A percentile compares a stretch with the other conserved stretches of the same genome.
These are phyloP conservation scores for Phytopythium ostracodes DNA, from an alignment of 352 stramenopile genomes.

Conservation along the genomic window DNA sequence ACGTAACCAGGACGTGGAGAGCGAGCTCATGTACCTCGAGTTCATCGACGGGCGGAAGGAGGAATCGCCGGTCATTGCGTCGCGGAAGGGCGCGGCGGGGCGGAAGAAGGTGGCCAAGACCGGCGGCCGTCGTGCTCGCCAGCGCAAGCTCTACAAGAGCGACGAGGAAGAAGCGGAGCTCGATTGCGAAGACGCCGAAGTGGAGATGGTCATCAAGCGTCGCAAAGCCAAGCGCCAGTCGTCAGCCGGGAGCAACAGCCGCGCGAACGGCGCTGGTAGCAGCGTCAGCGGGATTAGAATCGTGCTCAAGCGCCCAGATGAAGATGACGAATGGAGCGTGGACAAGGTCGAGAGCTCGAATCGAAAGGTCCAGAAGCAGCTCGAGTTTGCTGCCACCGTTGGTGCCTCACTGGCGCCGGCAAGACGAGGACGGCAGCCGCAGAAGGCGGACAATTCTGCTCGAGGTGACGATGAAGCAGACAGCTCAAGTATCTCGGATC, in stretches of 20 bases:
- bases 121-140: slow-evolving; percentile 22
- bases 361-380: slow-evolving; percentile 39
- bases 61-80: slow-evolving; percentile 25
- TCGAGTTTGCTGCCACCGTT: slow-evolving; percentile 8
- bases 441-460: neutral
- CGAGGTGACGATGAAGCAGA: neutral
- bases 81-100: slow-evolving; percentile 20
- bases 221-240: slow-evolving; percentile 35
- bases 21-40: slow-evolving; percentile 83
- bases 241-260: slow-evolving; percentile 10
- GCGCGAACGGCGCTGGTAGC: slow-evolving; percentile 4
- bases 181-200: slow-evolving; percentile 35
- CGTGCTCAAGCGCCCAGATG: slow-evolving; percentile 20
- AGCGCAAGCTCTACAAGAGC: slow-evolving; percentile 37
- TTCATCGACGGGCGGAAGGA: slow-evolving; percentile 78
- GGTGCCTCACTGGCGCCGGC: neutral
- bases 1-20: slow-evolving; percentile 79
- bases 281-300: slow-evolving; percentile 38
- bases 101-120: slow-evolving; percentile 39
- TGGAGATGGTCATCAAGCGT: slow-evolving; percentile 21
- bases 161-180: slow-evolving; percentile 47
- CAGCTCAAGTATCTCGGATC: slow-evolving; percentile 10
- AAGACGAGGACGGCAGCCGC: neutral
- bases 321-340: slow-evolving; percentile 21
- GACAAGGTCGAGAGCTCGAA: slow-evolving; percentile 36